Base-by-base conservation (phyloP, 2,329 filamentous ascomycete species). In the Curvularia verruculosa region DNA sequence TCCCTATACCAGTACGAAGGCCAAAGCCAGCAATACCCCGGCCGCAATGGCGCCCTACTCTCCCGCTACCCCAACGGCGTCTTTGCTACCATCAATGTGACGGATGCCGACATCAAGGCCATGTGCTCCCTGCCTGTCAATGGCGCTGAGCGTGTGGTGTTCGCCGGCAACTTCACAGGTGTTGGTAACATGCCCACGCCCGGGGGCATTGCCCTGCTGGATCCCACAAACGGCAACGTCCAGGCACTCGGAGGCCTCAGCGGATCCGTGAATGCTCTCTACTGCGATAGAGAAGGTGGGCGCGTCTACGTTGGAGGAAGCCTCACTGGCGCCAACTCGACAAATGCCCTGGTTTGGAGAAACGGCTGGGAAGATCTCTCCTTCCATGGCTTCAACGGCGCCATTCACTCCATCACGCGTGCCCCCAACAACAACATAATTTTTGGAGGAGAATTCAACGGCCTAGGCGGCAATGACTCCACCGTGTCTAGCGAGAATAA, bases 101-200 rank as follows among this genome's bases (percentile, higher is more conserved):
- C 92, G 43, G 92, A 98, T 77, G 93, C 89, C 56, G 87, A 89
- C 47, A 96, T 99, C 71, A 85, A 88, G 71, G 84, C 91, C 63
- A 95, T 99, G 90, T 99, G 95, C 79, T 81, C 89, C 19, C 91
- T 94, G 68, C 82, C 87, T 49, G 82, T 83, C 55, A 84, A 91
- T 75, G 89, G 90, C 63, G 84, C 82, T 54, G 82, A 85, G n/a
- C 89, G 89, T 39, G 85, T 98, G 26, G 85, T 98, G 46, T 84
- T 99, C 15, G 95, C 90, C 54, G 95, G 95, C 46, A 98, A 98
- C 79, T 99, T 99, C 74, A 98, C 95, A 29, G 96, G 91, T 75
- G 80, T 99, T 60, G 91, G 88, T 57, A 87, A 87, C 56, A 83
- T 89, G 54, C 80, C 90, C 70, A 91, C 92, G 2, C 87, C 87